phyloP scores from a whole-genome alignment of 371 early-diverging fungal genomes.

The Zychaea mexicana region DNA sequence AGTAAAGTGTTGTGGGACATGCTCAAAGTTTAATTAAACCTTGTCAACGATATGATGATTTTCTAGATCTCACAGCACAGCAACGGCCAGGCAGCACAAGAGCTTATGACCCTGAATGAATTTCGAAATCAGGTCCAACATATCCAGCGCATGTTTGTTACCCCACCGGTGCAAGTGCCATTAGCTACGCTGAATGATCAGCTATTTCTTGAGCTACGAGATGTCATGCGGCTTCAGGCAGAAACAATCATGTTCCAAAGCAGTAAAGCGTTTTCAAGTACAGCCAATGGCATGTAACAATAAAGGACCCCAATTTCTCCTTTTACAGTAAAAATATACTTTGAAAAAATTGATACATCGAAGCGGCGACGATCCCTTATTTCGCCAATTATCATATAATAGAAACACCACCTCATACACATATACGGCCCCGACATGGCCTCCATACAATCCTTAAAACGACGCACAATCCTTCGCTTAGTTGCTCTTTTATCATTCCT shows the following conservation, averaged over 20 bases:
- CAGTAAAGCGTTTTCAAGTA: not conserved
- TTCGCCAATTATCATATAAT: too few relatives aligned
- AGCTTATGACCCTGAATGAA: conserved; percentile 18
- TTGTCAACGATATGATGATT: too few relatives aligned
- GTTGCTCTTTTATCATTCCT: not conserved
- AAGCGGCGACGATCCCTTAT: too few relatives aligned
- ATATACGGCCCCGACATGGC: not conserved
- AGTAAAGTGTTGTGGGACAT: not conserved
- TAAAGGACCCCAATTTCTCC: not conserved
- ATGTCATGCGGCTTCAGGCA: conserved; percentile 51
- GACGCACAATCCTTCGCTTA: not conserved
- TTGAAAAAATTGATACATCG: too few relatives aligned
- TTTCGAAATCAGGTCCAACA: conserved; percentile 28
- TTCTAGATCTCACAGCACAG: not conserved
- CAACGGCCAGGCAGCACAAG: not conserved
- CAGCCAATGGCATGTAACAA: not conserved
- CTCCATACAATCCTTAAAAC: conserved; percentile 4
- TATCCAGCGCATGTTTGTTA: conserved; percentile 45
- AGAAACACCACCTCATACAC: not conserved
- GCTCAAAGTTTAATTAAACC: not conserved
- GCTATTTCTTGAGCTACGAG: conserved; percentile 42
- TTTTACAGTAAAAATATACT: too few relatives aligned
- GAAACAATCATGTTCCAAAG: conserved; percentile 29
- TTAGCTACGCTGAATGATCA: conserved; percentile 40
- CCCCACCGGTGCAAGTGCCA: conserved; percentile 48